Percentiles rank a stretch among this genome's conserved stretches.
phyloP scores from a whole-genome alignment of 2,329 filamentous ascomycete genomes.

The Arachnomyces sp. region DNA sequence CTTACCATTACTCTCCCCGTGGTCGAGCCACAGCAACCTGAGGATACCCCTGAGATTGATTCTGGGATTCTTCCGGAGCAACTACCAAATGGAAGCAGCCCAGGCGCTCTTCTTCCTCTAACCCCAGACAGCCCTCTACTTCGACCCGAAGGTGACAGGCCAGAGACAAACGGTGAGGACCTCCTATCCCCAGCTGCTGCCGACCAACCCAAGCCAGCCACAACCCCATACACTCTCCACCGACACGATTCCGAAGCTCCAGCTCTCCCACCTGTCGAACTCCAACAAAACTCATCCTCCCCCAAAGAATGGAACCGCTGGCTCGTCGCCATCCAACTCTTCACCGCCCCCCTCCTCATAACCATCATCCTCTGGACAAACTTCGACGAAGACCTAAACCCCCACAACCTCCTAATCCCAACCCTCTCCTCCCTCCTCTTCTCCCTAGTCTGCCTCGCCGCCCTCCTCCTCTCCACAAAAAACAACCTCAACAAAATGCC shows the following conservation, averaged over 20 bases:
- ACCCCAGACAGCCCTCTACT: not conserved
- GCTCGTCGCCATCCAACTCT: conserved; percentile 76
- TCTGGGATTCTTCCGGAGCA: not conserved
- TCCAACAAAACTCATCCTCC: conserved; percentile 26
- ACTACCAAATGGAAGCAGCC: not conserved
- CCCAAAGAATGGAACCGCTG: conserved; percentile 74
- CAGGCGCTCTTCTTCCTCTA: not conserved
- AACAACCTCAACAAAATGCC: conserved; percentile 45
- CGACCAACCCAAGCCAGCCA: not conserved
- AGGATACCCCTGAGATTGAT: conserved; percentile 24
- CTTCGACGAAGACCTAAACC: conserved; percentile 49
- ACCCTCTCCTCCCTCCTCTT: conserved; percentile 57
- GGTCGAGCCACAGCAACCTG: conserved; percentile 59
- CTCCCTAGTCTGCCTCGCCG: conserved; percentile 58
- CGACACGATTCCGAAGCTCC: conserved; percentile 32
- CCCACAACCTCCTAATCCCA: conserved; percentile 47
- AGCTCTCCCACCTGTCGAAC: conserved; percentile 24
- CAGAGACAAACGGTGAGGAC: not conserved
- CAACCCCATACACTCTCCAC: not conserved
- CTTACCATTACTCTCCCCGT: conserved; percentile 87
- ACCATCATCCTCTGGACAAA: conserved; percentile 58
- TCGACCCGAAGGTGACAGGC: conserved; percentile 1
- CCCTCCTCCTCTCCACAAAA: conserved; percentile 59
- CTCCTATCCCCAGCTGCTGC: not conserved
- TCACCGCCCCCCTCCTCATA: conserved; percentile 79